Evolutionary conservation across 1,284 basidiomycete genomes (phyloP), one percentile per base, ranked within the genome.

Genomic region (Dichomitus squalens): DNA sequence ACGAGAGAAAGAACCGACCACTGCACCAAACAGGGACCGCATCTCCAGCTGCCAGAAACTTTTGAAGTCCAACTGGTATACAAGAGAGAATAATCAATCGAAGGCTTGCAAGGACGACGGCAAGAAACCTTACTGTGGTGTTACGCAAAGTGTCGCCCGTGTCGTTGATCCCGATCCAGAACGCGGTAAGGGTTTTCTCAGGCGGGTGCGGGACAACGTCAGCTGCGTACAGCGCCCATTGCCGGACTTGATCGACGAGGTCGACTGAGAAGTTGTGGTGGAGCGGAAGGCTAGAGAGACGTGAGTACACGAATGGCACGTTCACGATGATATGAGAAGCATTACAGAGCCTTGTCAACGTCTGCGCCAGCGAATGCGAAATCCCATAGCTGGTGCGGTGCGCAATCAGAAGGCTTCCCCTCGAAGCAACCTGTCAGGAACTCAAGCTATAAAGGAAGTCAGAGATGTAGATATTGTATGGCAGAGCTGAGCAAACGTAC

Each of bases 81-180:
- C 25, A 18, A 23, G 8, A 2, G 8, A 21, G 3, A 8, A 3
- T 18, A 34, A 16, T 38, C 34, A 44, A 20, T 31, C 29, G 31
- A 16, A 9, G n/a, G 14, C 6, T 25, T 16, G 23, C 18, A 12
- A 20, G 7, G 23, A 21, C 14, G 7, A 4, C 7, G 18, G 12
- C 0, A 6, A 21, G 31, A 47, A 8, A 11, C 18, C 27, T 52
- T 60, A 81, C 80, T 5, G 78, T 79, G 7, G 71, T 62, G 62
- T 81, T 82, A 35, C 67, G 67, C n/a, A 77, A 52, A 2, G 78
- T 76, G 64, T 84, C 83, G 2, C 81, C 80, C 0, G 81, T 82
- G 63, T 84, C 82, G 65, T 83, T 84, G 53, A 83, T 83, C 3
- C 82, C 82, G 53, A 83, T 83, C 80, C 81, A 85, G 81, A 81